Evolutionary conservation across 2,329 filamentous ascomycete genomes (phyloP), one percentile per base, ranked within the genome.

Genomic region (Talaromyces rugulosus): DNA sequence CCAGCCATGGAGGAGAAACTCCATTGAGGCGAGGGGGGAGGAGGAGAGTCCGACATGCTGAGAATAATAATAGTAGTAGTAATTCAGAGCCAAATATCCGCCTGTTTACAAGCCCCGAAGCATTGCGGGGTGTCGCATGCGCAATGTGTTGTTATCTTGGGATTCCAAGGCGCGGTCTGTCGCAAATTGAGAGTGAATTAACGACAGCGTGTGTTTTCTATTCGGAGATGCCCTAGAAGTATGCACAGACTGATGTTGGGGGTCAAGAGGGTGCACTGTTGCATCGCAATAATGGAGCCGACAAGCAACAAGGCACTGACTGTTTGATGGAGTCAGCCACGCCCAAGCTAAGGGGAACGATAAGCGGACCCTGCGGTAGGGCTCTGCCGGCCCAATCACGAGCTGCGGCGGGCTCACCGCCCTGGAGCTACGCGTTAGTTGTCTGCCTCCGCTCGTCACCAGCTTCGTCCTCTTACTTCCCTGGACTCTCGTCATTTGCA

Each of bases 21-120:
- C 75, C 76, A 78, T 30, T 74, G 71, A 44, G 75, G 71, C 66
- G 75, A 71, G 62, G 75, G 73, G 59, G 75, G 72, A 67, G 75
- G 74, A 67, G 75, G 75, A 57, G 75, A 76, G 63, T 78, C 74
- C 58, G 76, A 75, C 76, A 78, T 78, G 62, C 64, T 65, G 57
- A 40, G 54, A 53, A 31, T 23, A 27, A 23, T 23, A 23, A 23
- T 23, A 23, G 23, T 23, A 51, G 4, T 51, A 16, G 11, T 53
- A 53, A 8, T 53, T 53, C 27, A 47, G 42, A 47, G 18, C 42
- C 3, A 42, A 16, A 12, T 16, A 12, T 42, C 8, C 42, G 18
- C 27, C 23, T 12, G 8, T 47, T 27, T 27, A n/a, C 16, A 27
- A 53, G 14, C 23, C 27, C 6, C 23, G 27, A 1, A 53, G 50